Conservation (phyloP, 148 eudicot species). For the Polygonum maritimum region DNA sequence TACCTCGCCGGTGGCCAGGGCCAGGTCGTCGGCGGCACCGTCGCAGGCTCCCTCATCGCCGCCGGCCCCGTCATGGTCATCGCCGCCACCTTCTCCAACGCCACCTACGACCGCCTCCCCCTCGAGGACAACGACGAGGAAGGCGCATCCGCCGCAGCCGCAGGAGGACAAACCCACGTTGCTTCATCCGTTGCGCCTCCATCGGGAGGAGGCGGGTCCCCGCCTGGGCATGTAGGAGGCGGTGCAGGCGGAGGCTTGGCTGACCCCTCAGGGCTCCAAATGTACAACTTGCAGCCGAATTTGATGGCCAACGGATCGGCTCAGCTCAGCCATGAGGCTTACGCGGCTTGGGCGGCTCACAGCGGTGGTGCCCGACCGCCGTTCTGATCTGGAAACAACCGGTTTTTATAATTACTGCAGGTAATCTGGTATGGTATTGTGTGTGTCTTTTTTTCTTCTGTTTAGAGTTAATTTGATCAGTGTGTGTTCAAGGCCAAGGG, state of each 20-base stretch:
- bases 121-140: conserved; percentile 10
- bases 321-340: conserved; percentile 37
- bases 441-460: not conserved
- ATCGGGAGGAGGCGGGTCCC: conserved; percentile 9
- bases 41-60: conserved; percentile 8
- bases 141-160: not conserved
- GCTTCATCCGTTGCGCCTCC: not conserved
- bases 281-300: conserved; percentile 34
- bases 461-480: not conserved
- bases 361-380: conserved; percentile 22
- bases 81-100: conserved; percentile 12
- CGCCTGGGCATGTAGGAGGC: conserved; percentile 18
- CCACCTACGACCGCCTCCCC: conserved; percentile 8
- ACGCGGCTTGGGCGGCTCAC: conserved; percentile 24
- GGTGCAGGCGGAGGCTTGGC: conserved; percentile 11
- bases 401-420: not conserved
- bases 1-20: conserved; percentile 13
- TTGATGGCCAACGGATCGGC: conserved; percentile 26
- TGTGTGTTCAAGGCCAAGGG: not conserved
- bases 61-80: conserved; percentile 11
- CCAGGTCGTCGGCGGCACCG: conserved; percentile 10
- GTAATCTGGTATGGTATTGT: not conserved
- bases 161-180: not conserved
- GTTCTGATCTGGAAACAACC: not conserved
- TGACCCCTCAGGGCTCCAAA: conserved; percentile 23